Base-by-base conservation (phyloP, 306 rosid genomes). In the Prunus padus region DNA sequence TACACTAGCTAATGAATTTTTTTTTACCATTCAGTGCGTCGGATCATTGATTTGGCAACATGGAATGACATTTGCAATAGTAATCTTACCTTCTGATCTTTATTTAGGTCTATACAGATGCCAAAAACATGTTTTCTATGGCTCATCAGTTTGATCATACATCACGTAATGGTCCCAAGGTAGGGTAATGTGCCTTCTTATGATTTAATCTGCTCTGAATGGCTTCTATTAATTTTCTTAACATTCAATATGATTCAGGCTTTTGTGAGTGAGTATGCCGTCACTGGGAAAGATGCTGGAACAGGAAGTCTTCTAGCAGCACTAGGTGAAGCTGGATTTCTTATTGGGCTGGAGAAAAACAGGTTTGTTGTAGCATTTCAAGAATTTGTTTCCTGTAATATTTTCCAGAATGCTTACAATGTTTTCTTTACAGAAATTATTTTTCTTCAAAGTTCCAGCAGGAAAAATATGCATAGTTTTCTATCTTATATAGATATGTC, bases 231-330 rank as follows among this genome's bases (percentile, higher is more conserved):
- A 63, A 12, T 67, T 40, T 55, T 74, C 47, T 82, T 47, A 69
- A 54, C n/a, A 30, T 80, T 78, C 37, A 65, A 46, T 44, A 59
- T 66, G 31, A 57, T 80, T 65, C 84, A 95, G 99, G 99, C 97
- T 77, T 95, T 95, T 81, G 93, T 93, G n/a, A 91, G 98, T 44
- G 98, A 93, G 70, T 93, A 95, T 83, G 99, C 99, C 25, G 97
- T 95, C 75, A 88, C 37, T n/a, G n/a, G 86, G 77, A 84, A 83
- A 69, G 88, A 79, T 73, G 99, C 92, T 51, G 99, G 97, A 31
- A 72, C 4, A n/a, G 99, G 99, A 87, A 92, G 93, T 79, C 89
- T 95, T 80, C 76, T 89, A 22, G 97, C 97, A 42, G 92, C 90
- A 79, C 67, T 92, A 44, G 97, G 85, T 18, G 99, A 95, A 85